Evolutionary conservation across 2,329 filamentous ascomycete species (phyloP).

Genomic region (Annulohypoxylon truncatum): DNA sequence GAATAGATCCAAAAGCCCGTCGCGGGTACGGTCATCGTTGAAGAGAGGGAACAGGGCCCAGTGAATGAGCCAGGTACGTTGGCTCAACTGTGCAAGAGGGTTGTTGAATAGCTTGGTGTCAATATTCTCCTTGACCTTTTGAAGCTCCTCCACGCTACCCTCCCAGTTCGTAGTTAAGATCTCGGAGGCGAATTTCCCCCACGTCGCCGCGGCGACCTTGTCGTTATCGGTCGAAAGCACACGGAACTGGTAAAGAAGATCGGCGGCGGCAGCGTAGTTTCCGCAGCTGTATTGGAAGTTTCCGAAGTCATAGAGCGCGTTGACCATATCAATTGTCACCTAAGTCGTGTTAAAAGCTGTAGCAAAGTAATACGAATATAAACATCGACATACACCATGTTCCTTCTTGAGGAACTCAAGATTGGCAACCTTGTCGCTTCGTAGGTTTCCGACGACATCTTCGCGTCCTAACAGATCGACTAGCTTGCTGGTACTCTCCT

Average conservation of each 20-base stretch:
- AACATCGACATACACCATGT: conserved; percentile 75
- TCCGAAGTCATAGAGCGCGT: conserved; percentile 94
- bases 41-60: conserved; percentile 99
- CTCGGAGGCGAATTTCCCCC: conserved; percentile 97
- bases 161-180: conserved; percentile 98
- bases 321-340: conserved; percentile 94
- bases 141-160: conserved; percentile 87
- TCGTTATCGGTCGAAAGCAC: conserved; percentile 98
- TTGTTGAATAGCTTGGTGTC: conserved; percentile 97
- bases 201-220: conserved; percentile 94
- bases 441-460: conserved; percentile 88
- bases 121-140: conserved; percentile 91
- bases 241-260: conserved; percentile 96
- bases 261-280: conserved; percentile 88
- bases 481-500: conserved; percentile 90
- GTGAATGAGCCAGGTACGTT: conserved; percentile 97
- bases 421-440: conserved; percentile 98
- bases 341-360: conserved; percentile 48
- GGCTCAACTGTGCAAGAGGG: conserved; percentile 92
- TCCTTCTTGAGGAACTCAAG: conserved; percentile 98
- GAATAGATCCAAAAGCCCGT: conserved; percentile 93
- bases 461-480: conserved; percentile 87
- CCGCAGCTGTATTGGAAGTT: conserved; percentile 99
- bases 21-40: conserved; percentile 93
- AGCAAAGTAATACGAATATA: not conserved